Evolutionary conservation across 495 filamentous ascomycete genomes (phyloP).

Genomic region (Tricharina praecox): DNA sequence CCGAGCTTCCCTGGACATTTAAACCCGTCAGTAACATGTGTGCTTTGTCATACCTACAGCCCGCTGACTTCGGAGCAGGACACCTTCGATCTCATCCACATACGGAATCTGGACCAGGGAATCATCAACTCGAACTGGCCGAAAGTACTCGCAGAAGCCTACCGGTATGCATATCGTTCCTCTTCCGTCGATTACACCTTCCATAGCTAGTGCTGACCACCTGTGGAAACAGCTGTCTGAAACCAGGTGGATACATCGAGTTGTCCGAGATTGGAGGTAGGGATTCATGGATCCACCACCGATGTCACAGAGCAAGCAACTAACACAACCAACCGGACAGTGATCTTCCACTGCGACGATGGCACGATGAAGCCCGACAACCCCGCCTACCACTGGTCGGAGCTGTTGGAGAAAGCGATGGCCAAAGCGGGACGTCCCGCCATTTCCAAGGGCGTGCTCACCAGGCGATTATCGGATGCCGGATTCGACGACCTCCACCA

Average conservation of each 20-base stretch:
- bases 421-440: background rate
- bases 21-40: no score
- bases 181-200: no score
- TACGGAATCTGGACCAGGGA: background rate
- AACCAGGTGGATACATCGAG: background rate
- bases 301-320: no score
- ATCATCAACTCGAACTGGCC: background rate
- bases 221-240: background rate
- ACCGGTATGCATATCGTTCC: no score
- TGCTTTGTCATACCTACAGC: no score
- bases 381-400: background rate
- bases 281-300: no score
- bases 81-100: background rate
- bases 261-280: background rate
- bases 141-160: background rate
- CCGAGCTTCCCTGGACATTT: background rate
- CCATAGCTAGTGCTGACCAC: no score
- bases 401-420: background rate
- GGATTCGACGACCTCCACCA: background rate
- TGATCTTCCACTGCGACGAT: background rate
- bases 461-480: background rate
- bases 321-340: no score
- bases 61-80: background rate
- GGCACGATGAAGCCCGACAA: background rate
- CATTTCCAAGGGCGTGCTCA: background rate